These are phyloP conservation scores for Coriolopsis trogii DNA, from an alignment of 1,284 basidiomycete species.

Conservation along the genomic window DNA sequence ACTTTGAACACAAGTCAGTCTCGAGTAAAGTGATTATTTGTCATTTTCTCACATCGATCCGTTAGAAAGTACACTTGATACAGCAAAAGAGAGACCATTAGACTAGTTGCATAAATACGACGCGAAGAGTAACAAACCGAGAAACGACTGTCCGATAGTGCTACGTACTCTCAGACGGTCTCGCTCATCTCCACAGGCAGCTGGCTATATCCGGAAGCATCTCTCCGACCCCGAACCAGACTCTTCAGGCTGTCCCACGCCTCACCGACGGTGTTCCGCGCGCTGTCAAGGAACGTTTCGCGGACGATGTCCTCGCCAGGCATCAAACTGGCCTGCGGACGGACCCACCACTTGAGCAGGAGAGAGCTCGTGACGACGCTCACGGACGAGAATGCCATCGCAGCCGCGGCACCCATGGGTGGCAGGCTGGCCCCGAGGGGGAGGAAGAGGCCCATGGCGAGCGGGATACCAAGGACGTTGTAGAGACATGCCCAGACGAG, in stretches of 20 bases:
- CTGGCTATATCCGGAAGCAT: slow-evolving; percentile 61
- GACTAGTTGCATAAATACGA: too few relatives aligned
- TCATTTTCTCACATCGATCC: too few relatives aligned
- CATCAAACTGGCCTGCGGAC: slow-evolving; percentile 73
- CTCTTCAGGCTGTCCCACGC: slow-evolving; percentile 49
- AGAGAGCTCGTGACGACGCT: slow-evolving; percentile 93
- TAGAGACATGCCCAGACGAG: slow-evolving; percentile 93
- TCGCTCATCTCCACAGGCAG: slow-evolving; percentile 69
- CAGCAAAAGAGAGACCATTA: too few relatives aligned
- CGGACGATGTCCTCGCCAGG: slow-evolving; percentile 51
- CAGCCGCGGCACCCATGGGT: slow-evolving; percentile 97
- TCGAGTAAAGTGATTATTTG: too few relatives aligned
- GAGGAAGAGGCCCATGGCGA: slow-evolving; percentile 96
- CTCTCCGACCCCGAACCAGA: slow-evolving; percentile 43
- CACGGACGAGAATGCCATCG: slow-evolving; percentile 98
- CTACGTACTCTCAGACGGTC: slow-evolving; percentile 24
- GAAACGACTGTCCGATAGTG: too few relatives aligned
- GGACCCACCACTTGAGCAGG: slow-evolving; percentile 84
- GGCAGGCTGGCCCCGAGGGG: slow-evolving; percentile 93
- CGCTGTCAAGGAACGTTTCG: slow-evolving; percentile 48
- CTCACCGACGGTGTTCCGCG: slow-evolving; percentile 39
- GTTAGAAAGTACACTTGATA: too few relatives aligned
- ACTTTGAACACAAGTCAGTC: too few relatives aligned
- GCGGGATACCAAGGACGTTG: slow-evolving; percentile 94
- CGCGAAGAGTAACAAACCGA: too few relatives aligned